Base-by-base conservation (phyloP, 768 basidiomycete species). In the Boletus sp. region DNA sequence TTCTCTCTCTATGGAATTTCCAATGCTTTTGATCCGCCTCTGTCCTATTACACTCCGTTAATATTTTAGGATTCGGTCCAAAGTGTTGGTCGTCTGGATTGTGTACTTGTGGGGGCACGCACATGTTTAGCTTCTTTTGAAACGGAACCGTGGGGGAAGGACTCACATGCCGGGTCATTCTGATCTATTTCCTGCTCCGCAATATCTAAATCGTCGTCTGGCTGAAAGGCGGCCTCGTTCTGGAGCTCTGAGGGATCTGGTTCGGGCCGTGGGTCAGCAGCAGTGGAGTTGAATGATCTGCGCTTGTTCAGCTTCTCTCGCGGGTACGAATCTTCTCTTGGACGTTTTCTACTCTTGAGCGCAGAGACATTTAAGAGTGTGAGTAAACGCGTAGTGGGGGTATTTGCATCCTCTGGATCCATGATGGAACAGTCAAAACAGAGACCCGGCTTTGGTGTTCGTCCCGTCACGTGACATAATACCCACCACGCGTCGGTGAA, bases 301-400 rank as follows among this genome's bases (percentile, higher is more conserved):
- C 83, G 67, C 67, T 84, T 88, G 75, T 91, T 90, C 45, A 89
- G 76, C 65, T 91, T 92, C 62, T 77, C 74, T 30, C 78, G 77
- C 19, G 70, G 70, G 21, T 60, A 62, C 0, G 57, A 29, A 23
- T 79, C 76, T 25, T 79, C 65, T 47, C 73, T 68, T 62, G 80
- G 83, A 25, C 82, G 73, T 64, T 87, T 91, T 29, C 75, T 75
- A 4, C 81, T 72, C 65, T 86, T 93, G 4, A 85, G 83, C 0
- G 91, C 90, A 33, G 91, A 92, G 4, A 94, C 89, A 66, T 97
- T 98, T 5, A 97, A 77, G 1, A 97, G 82, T 0, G 94, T 96
- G 29, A 97, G 72, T 1, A 97, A 82, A 47, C 84, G 85, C 42
- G 90, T 92, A 2, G 84, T 90, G 10, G 85, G 82, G 4, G 78